Evolutionary conservation across 441 rosid species (phyloP), one percentile per base, ranked within the genome.

Genomic region (Rhodomyrtus psidioides): DNA sequence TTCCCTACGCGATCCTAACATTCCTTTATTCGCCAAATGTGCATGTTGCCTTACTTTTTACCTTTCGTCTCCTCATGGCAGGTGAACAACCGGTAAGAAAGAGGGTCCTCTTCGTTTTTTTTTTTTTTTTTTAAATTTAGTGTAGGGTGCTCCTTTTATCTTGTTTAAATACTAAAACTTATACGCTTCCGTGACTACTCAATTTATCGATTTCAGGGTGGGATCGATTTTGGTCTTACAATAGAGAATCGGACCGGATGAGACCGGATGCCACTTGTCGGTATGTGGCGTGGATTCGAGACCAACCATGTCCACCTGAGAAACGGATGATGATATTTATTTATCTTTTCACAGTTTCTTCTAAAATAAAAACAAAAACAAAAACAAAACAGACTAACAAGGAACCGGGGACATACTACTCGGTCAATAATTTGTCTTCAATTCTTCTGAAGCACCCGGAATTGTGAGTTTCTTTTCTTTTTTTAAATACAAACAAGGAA

Each of bases 1-100:
- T 65, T 65, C 79, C 79, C 79, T 42, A 65, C 79, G 79, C 75
- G 79, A 65, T 34, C 79, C 49, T 21, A 34, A 65, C 79, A 23
- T 34, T 65, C 15, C 79, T 65, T 65, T 34, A 65, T 65, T 65
- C 79, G 1, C 79, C 79, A 42, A 21, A 34, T 34, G 79, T 65
- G 76, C 49, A 12, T 46, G 34, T 2, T 46, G 79, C 79, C 23
- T 19, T 23, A 65, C 79, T 9, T 34, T 65, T 21, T 65, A 21
- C 79, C 79, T 65, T 65, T 19, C 79, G n/a, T 34, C 79, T 21
- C 44, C 49, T 34, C 34, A 23, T 34, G 79, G 79, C 79, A 21
- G 79, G 79, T 65, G 4, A 65, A 34, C 79, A 34, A 34, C 49
- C 79, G n/a, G 76, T 24, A 34, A 34, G 34, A 34, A 34, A 34